Base-by-base conservation (phyloP, 139 green algal species). In the Chlorokybus atmophyticus region DNA sequence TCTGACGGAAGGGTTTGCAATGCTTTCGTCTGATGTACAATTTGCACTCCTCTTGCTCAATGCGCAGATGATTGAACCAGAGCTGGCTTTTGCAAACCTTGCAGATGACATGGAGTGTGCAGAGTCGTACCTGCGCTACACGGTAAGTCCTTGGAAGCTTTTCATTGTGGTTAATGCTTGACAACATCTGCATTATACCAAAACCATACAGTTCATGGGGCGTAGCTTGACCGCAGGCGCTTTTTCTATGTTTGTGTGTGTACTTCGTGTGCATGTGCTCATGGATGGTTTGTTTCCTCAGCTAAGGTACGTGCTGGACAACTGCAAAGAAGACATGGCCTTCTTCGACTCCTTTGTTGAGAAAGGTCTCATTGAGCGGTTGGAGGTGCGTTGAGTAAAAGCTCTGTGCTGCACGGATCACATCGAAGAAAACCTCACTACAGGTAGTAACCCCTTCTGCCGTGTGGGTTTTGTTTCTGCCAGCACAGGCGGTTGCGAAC, bases 41-140 rank as follows among this genome's bases (percentile, higher is more conserved):
- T n/a, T n/a, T n/a, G n/a, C n/a, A n/a, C n/a, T n/a, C 14, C 38
- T 23, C 17, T 44, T 44, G 38, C 38, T 19, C 17, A 10, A 54
- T 14, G 17, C n/a, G 26, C 53, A 68, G 60, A 98, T 98, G 90
- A 94, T 98, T 52, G 90, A 98, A 75, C 90, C 90, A 4, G 87
- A 96, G 80, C 87, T 96, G 30, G 87, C 88, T 29, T 96, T 94
- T 70, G 89, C 83, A 52, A 74, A 93, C 77, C 78, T 96, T 29
- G n/a, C 68, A 40, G 65, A 75, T 52, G 68, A 78, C 48, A 79
- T 80, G 71, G 59, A 51, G n/a, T 88, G 82, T 48, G 80, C 80
- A 2, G 83, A 84, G 64, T 73, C 73, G 2, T 88, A 87, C 68
- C 44, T 88, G 14, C 77, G 82, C 63, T 60, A 83, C 54, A 62